Percentiles rank a stretch among this genome's conserved stretches.
These are phyloP conservation scores for Blastobotrys proliferans DNA, from an alignment of 1,139 yeast genomes.

Conservation along the genomic window DNA sequence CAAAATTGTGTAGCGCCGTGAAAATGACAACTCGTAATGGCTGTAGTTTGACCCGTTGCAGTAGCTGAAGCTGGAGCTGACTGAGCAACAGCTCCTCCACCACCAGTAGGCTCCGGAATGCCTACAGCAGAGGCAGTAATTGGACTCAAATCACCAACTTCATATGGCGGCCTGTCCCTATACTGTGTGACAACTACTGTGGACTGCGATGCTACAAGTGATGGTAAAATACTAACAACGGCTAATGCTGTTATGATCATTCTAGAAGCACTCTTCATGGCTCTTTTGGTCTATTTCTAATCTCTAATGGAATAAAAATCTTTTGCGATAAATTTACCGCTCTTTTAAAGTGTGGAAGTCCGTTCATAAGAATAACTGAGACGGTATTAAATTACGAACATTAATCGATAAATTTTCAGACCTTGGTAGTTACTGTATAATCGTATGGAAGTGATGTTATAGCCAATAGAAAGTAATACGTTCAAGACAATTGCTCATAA, in stretches of 20 bases:
- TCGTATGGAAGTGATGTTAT: too few relatives aligned
- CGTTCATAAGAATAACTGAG: too few relatives aligned
- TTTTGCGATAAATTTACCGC: too few relatives aligned
- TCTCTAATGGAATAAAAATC: too few relatives aligned
- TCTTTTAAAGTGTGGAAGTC: too few relatives aligned
- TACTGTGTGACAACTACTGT: background rate
- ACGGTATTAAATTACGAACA: too few relatives aligned
- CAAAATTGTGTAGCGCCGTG: slow-evolving; percentile 34
- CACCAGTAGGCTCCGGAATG: background rate
- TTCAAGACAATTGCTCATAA: too few relatives aligned
- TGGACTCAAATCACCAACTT: slow-evolving; percentile 1
- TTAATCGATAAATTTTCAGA: too few relatives aligned
- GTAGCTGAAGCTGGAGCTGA: background rate
- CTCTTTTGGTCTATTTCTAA: too few relatives aligned
- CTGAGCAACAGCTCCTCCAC: background rate
- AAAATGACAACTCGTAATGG: slow-evolving; percentile 34
- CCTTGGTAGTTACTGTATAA: too few relatives aligned
- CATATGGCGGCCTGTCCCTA: background rate
- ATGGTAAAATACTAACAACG: too few relatives aligned
- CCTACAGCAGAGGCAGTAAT: background rate
- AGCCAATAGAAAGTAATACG: too few relatives aligned
- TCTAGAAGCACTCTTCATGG: background rate
- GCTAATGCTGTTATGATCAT: background rate
- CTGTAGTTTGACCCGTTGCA: background rate
- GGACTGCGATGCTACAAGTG: background rate